Evolutionary conservation across 108 stramenopile genomes (phyloP).

Genomic region (Heterococcus sp.): DNA sequence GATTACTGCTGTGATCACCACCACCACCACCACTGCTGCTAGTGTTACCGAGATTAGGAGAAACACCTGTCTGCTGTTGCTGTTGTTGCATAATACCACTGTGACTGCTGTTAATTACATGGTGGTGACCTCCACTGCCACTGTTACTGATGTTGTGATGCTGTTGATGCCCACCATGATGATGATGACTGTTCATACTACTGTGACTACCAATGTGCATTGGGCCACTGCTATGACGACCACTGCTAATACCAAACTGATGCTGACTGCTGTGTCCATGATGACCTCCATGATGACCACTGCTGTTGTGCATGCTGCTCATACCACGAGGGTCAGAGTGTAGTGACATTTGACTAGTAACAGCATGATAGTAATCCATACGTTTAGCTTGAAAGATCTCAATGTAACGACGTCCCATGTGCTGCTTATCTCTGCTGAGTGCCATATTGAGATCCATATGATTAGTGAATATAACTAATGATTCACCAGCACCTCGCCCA

Average conservation of each 20-base stretch:
- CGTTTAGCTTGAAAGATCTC: conserved; percentile 83
- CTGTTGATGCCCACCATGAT: too few species aligned
- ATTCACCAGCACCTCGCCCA: conserved; percentile 65
- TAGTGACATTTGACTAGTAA: conserved; percentile 55
- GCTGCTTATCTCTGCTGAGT: conserved; percentile 52
- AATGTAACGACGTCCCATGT: conserved; percentile 63
- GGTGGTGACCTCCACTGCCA: too few species aligned
- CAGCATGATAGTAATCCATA: conserved; percentile 79
- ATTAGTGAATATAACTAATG: conserved; percentile 85
- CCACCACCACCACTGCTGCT: not conserved
- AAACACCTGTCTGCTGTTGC: too few species aligned
- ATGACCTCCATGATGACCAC: not conserved
- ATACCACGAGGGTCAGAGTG: not conserved
- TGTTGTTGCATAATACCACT: not conserved
- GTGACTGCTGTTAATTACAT: not conserved
- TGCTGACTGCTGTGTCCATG: not conserved
- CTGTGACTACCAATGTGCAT: not conserved
- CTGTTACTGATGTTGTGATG: too few species aligned
- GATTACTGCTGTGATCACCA: too few species aligned
- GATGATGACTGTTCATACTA: too few species aligned
- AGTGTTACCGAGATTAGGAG: too few species aligned
- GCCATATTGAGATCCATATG: conserved; percentile 91
- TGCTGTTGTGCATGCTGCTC: not conserved
- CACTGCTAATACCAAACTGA: not conserved
- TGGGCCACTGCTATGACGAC: not conserved